Percentiles rank a stretch among this genome's conserved stretches.
These are phyloP conservation scores for Secale cereale DNA, from an alignment of 176 grass and related monocot species.

Conservation along the genomic window DNA sequence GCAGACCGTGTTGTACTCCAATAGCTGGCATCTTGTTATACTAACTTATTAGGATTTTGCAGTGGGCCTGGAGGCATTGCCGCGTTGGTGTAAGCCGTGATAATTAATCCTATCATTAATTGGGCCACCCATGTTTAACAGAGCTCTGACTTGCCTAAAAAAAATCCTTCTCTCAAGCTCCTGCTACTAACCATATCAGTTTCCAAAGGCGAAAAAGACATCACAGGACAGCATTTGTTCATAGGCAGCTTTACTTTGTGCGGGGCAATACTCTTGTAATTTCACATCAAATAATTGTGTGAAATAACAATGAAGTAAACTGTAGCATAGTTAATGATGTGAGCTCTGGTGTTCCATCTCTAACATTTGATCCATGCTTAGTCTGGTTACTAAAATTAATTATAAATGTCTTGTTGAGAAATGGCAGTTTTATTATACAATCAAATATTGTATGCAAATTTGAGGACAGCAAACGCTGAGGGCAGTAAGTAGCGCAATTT, in stretches of 20 bases:
- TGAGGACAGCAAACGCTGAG: not conserved
- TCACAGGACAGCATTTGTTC: not conserved
- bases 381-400: not conserved
- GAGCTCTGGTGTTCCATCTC: not conserved
- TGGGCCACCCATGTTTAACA: not conserved
- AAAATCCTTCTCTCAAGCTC: not conserved
- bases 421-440: not conserved
- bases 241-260: not conserved
- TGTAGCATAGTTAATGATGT: no score
- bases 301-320: no score
- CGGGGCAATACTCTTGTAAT: no score
- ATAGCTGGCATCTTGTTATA: conserved; percentile 5
- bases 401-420: not conserved
- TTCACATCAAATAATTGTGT: no score
- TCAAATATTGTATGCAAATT: conserved; percentile 2
- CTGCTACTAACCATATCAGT: not conserved
- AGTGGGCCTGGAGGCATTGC: not conserved
- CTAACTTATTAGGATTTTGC: not conserved
- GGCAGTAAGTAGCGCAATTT: not conserved
- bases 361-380: not conserved
- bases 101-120: not conserved
- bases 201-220: not conserved
- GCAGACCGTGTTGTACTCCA: not conserved
- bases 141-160: conserved; percentile 3
- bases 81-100: not conserved